These are phyloP conservation scores for Claviceps fusiformis DNA, from an alignment of 2,329 filamentous ascomycete species.

Conservation along the genomic window DNA sequence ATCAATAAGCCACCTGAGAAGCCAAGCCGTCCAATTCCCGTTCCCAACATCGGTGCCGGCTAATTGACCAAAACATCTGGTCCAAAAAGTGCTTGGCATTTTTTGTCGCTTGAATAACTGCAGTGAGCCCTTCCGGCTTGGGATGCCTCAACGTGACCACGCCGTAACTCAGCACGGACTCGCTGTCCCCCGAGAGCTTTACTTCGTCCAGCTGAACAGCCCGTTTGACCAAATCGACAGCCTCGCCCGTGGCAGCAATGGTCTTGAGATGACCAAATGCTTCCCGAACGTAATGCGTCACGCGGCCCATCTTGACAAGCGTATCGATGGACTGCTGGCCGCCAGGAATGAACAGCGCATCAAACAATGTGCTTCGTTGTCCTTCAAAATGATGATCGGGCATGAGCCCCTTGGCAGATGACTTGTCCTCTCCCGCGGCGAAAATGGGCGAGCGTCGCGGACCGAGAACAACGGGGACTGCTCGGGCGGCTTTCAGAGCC, in stretches of 20 bases:
- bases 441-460: constrained; percentile 53
- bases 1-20: constrained; percentile 53
- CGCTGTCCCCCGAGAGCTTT: constrained; percentile 26
- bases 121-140: constrained; percentile 43
- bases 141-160: constrained; percentile 53
- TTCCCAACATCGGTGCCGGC: constrained; percentile 60
- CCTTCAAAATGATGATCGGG: constrained; percentile 72
- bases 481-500: constrained; percentile 46
- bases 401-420: constrained; percentile 37
- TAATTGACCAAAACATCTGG: constrained; percentile 55
- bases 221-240: constrained; percentile 44
- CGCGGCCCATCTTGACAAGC: constrained; percentile 56
- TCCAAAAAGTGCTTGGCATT: constrained; percentile 56
- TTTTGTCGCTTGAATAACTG: constrained; percentile 50
- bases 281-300: constrained; percentile 64
- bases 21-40: constrained; percentile 60
- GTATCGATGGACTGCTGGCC: constrained; percentile 49
- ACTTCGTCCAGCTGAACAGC: constrained; percentile 32
- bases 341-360: constrained; percentile 64
- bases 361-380: constrained; percentile 68
- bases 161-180: constrained; percentile 54
- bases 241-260: constrained; percentile 64
- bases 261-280: constrained; percentile 73
- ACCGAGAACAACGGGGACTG: constrained; percentile 60
- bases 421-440: constrained; percentile 42